A percentile compares a stretch with the other conserved stretches of the same genome.
Conservation (phyloP, 1,284 basidiomycete species). For the Hypsizygus ulmarius region DNA sequence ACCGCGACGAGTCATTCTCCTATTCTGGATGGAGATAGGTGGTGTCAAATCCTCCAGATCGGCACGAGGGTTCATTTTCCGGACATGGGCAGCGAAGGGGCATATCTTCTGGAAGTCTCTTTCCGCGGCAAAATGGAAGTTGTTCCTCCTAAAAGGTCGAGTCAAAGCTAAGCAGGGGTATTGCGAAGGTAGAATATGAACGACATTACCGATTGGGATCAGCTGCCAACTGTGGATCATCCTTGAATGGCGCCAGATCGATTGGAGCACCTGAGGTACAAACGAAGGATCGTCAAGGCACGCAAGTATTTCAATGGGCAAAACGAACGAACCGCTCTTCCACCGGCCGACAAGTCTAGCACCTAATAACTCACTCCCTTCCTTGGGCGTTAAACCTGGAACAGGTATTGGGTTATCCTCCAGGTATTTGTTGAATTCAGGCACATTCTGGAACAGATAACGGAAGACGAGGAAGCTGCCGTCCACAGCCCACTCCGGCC, state of each 20-base stretch:
- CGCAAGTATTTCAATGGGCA: neutral
- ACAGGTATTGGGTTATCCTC: conserved; percentile 38
- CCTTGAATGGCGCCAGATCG: conserved; percentile 39
- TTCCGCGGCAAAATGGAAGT: conserved; percentile 42
- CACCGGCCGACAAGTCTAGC: conserved; percentile 56
- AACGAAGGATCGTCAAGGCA: neutral
- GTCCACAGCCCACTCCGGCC: conserved; percentile 48
- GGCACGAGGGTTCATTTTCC: conserved; percentile 53
- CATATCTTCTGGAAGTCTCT: conserved; percentile 40
- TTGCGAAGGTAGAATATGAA: neutral
- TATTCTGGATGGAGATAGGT: conserved; percentile 24
- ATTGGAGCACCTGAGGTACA: conserved; percentile 39
- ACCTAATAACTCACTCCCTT: conserved; percentile 49
- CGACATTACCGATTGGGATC: conserved; percentile 32
- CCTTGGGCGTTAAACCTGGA: conserved; percentile 33
- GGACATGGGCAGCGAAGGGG: conserved; percentile 55
- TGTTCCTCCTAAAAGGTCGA: conserved; percentile 35
- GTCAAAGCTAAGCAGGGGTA: neutral
- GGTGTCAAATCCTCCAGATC: conserved; percentile 33
- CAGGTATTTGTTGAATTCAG: conserved; percentile 53
- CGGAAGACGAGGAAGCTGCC: conserved; percentile 57
- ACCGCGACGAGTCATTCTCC: conserved; percentile 43
- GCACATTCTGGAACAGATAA: conserved; percentile 53
- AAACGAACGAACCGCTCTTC: conserved; percentile 48
- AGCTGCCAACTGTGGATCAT: conserved; percentile 37